Evolutionary conservation across 2,329 filamentous ascomycete genomes (phyloP), one percentile per base, ranked within the genome.

Genomic region (Verticillium alfalfae): DNA sequence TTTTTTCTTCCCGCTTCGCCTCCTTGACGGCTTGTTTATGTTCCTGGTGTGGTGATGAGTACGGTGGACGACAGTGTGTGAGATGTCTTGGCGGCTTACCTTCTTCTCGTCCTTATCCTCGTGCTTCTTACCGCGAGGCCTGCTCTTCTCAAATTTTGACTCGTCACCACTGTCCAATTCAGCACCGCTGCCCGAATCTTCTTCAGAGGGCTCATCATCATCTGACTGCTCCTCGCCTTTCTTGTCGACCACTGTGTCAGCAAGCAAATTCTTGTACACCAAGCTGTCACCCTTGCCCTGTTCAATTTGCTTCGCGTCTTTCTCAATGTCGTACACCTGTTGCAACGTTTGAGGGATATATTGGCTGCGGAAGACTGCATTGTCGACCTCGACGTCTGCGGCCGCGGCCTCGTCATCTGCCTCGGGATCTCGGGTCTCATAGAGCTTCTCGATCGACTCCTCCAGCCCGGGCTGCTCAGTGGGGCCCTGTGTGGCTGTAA

Each of bases 341-440:
- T 98, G 91, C 54, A 99, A 82, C 0, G 91, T 98, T 75, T 97
- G 93, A 0, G 95, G 95, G 59, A 99, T 98, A 74, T 96, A 99
- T 74, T 97, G 92, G 70, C 97, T 90, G 69, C 94, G 86, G 79
- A 97, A 99, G 6, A 98, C 95, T 67, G 95, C 91, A 62, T 93
- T 92, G 69, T 97, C 91, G 10, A 94, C 87, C 67, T 93, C 89
- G 18, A 87, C 80, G 60, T 88, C 82, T 1, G 84, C 86, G 1
- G 72, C 74, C 2, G 76, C 77, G 8, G 78, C 78, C 54, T 84
- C 81, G 5, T 83, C 80, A 56, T 80, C 79, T 1, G 81, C 79
- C 1, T 75, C 79, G 8, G 77, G 75, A 0, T 79, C 78, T 37
- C 84, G 80, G 22, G 80, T 77, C 62, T 84, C 80, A 69, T 91